A percentile compares a stretch with the other conserved stretches of the same genome.
Evolutionary conservation across 176 grass and related monocot species (phyloP).

Genomic region (Elymus sibiricus): DNA sequence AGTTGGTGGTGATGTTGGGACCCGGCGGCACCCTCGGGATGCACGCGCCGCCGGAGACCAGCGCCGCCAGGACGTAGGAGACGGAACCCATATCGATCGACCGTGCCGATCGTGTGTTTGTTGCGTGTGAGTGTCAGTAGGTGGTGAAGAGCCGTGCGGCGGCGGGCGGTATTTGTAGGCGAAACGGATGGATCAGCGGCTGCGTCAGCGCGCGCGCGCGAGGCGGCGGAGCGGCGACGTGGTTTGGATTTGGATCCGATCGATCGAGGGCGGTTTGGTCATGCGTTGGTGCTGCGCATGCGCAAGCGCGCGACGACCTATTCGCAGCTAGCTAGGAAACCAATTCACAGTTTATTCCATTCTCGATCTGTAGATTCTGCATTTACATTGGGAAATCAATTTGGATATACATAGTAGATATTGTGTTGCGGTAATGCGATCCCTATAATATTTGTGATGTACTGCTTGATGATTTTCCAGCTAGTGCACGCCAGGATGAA

Average conservation of each 20-base stretch:
- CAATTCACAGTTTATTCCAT: not conserved
- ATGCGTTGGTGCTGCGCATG: constrained; percentile 1
- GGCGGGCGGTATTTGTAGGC: not conserved
- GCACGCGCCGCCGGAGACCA: constrained; percentile 29
- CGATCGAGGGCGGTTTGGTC: not conserved
- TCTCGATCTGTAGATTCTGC: not conserved
- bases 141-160: not conserved
- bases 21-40: constrained; percentile 26
- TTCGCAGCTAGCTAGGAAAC: too few relatives aligned
- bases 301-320: not conserved
- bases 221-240: not conserved
- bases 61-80: not conserved
- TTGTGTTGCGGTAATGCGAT: too few relatives aligned
- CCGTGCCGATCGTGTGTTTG: not conserved
- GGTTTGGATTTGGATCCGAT: not conserved
- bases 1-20: constrained; percentile 36
- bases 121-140: not conserved
- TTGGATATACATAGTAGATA: not conserved
- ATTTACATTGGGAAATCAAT: not conserved
- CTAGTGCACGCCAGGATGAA: too few relatives aligned
- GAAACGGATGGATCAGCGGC: not conserved
- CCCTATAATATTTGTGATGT: too few relatives aligned
- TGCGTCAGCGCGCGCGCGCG: not conserved
- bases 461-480: too few relatives aligned
- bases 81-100: constrained; percentile 8